Evolutionary conservation across 2,329 filamentous ascomycete species (phyloP).

Genomic region (Erysiphe neolycopersici): DNA sequence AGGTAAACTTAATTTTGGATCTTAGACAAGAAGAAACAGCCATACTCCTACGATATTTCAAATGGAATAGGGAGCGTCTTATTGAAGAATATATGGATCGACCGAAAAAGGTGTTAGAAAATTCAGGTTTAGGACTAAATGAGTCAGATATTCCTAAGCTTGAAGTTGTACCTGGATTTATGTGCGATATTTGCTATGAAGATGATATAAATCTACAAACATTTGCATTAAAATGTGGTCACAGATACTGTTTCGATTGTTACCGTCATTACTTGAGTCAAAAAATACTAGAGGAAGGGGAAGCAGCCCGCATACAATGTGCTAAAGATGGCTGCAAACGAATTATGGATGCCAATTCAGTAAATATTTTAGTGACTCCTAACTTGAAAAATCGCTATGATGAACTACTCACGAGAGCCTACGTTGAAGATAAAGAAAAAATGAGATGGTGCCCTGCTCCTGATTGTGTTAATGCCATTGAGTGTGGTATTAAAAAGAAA

Average conservation of each 20-base stretch:
- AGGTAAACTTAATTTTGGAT: slow-evolving; percentile 77
- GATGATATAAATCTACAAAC: slow-evolving; percentile 51
- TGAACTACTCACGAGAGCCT: slow-evolving; percentile 69
- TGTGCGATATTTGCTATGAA: slow-evolving; percentile 90
- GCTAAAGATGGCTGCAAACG: slow-evolving; percentile 66
- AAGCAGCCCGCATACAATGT: slow-evolving; percentile 84
- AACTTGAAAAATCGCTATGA: slow-evolving; percentile 42
- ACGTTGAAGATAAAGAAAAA: slow-evolving; percentile 87
- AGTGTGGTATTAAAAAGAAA: slow-evolving; percentile 69
- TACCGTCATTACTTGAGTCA: slow-evolving; percentile 76
- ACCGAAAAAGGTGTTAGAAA: slow-evolving; percentile 52
- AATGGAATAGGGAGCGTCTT: slow-evolving; percentile 90
- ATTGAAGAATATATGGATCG: slow-evolving; percentile 94
- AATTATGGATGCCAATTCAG: slow-evolving; percentile 71
- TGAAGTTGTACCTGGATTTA: slow-evolving; percentile 46
- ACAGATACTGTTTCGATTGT: slow-evolving; percentile 80
- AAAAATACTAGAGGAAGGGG: slow-evolving; percentile 87
- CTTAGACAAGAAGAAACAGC: slow-evolving; percentile 73
- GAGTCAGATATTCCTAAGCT: slow-evolving; percentile 37
- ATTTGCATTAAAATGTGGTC: slow-evolving; percentile 85
- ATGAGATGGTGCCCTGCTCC: slow-evolving; percentile 96
- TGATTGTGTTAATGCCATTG: slow-evolving; percentile 83
- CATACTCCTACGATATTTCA: slow-evolving; percentile 64
- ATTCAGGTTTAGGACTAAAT: slow-evolving; percentile 50
- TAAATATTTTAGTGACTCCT: slow-evolving; percentile 44